Evolutionary conservation across 805 yeast genomes (phyloP).

Genomic region (Millerozyma miso): DNA sequence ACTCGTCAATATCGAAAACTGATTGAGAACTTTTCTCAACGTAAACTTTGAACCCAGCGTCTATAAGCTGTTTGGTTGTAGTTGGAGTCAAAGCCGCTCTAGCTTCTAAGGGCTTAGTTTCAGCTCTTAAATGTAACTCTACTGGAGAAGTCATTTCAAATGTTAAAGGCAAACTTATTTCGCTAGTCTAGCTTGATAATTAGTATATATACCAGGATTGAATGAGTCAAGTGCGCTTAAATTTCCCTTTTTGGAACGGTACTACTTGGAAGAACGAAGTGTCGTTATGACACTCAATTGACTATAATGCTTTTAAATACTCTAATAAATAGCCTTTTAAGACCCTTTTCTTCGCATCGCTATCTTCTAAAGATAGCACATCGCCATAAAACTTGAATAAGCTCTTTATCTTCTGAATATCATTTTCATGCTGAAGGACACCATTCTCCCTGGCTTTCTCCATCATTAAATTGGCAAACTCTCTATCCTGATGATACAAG

Average conservation of each 20-base stretch:
- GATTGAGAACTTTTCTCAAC: slow-evolving; percentile 89
- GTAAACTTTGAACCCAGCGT: slow-evolving; percentile 82
- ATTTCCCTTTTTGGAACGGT: slow-evolving; percentile 2
- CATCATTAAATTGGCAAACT: slow-evolving; percentile 48
- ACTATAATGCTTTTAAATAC: slow-evolving; percentile 8
- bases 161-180: neutral
- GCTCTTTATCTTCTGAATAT: slow-evolving; percentile 37
- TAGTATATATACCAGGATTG: neutral
- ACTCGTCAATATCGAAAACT: slow-evolving; percentile 72
- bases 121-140: slow-evolving; percentile 88
- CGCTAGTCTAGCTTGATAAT: neutral
- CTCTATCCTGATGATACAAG: slow-evolving; percentile 45
- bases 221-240: slow-evolving; percentile 6
- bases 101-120: slow-evolving; percentile 94
- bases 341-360: slow-evolving; percentile 24
- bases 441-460: slow-evolving; percentile 43
- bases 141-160: slow-evolving; percentile 31
- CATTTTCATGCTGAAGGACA: slow-evolving; percentile 35
- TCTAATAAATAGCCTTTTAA: slow-evolving; percentile 25
- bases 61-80: slow-evolving; percentile 76
- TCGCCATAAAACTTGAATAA: slow-evolving; percentile 49
- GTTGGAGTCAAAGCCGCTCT: slow-evolving; percentile 96
- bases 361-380: slow-evolving; percentile 36
- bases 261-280: no score
- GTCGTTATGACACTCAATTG: neutral